Percentiles rank a stretch among this genome's conserved stretches.
These are phyloP conservation scores for Boletales sp. DNA, from an alignment of 768 basidiomycete species.

Conservation along the genomic window DNA sequence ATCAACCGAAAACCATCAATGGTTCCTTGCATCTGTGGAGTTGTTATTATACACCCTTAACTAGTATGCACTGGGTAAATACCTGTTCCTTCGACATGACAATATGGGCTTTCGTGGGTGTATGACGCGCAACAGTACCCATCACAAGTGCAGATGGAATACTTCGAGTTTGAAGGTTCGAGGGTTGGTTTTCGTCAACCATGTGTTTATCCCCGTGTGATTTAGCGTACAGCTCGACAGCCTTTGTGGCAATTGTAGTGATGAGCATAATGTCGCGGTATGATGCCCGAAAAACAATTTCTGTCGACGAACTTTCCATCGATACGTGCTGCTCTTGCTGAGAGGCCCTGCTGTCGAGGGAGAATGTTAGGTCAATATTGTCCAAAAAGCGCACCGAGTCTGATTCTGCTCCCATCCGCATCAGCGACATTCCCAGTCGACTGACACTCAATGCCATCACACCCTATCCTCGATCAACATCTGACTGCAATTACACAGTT, in stretches of 20 bases:
- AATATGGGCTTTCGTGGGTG: conserved; percentile 39
- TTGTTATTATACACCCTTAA: background rate
- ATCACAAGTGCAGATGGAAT: conserved; percentile 3
- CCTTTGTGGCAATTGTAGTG: conserved; percentile 80
- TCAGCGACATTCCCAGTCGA: conserved; percentile 89
- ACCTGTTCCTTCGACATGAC: conserved; percentile 84
- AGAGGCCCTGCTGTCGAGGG: conserved; percentile 77
- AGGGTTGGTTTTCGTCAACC: conserved; percentile 2
- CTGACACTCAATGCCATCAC: conserved; percentile 77
- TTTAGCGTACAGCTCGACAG: conserved; percentile 66
- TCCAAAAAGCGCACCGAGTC: conserved; percentile 93
- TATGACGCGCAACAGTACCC: conserved; percentile 4
- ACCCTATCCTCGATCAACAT: conserved; percentile 46
- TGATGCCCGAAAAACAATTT: conserved; percentile 91
- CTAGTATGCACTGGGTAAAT: conserved; percentile 11
- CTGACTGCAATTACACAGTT: background rate
- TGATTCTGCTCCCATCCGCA: conserved; percentile 76
- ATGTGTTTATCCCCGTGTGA: conserved; percentile 31
- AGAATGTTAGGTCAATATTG: conserved; percentile 83
- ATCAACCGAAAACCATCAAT: conserved; percentile 92
- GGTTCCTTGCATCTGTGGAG: conserved; percentile 67
- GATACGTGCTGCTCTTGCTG: conserved; percentile 72
- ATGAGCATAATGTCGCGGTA: conserved; percentile 93
- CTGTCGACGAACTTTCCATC: conserved; percentile 77
- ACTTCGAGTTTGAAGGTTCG: conserved; percentile 5